Conservation (phyloP, 768 basidiomycete species). For the Scleroderma citrinum region DNA sequence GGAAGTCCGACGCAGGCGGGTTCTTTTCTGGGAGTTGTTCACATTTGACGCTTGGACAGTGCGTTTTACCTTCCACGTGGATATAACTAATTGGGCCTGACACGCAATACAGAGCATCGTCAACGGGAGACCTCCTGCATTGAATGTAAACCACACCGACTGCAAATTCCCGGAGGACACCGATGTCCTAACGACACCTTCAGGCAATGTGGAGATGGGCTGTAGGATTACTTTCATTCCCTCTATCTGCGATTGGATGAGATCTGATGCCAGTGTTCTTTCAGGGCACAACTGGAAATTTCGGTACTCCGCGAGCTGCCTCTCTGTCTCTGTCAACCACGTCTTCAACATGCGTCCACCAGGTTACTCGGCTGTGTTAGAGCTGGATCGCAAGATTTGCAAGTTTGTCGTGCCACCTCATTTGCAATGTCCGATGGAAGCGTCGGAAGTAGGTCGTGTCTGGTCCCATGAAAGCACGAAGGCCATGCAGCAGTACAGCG, state of each 20-base stretch:
- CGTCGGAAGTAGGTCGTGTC: conserved; percentile 14
- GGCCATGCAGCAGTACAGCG: conserved; percentile 37
- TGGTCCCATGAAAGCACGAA: conserved; percentile 12
- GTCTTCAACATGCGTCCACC: conserved; percentile 40
- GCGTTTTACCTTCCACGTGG: conserved; percentile 11
- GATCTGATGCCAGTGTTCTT: conserved; percentile 12
- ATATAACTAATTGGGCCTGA: background rate
- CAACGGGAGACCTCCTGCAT: conserved; percentile 44
- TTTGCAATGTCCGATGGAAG: conserved; percentile 34
- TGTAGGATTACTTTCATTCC: conserved; percentile 30
- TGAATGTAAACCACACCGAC: conserved; percentile 43
- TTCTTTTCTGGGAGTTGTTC: conserved; percentile 50
- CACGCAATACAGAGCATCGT: conserved; percentile 34
- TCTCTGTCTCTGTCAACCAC: conserved; percentile 39
- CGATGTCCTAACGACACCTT: conserved; percentile 24
- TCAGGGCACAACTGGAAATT: conserved; percentile 42
- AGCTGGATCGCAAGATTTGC: conserved; percentile 55
- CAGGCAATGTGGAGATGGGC: conserved; percentile 34
- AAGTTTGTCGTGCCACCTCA: conserved; percentile 48
- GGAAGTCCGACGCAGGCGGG: conserved; percentile 41
- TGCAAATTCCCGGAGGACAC: conserved; percentile 47
- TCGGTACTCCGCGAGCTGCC: conserved; percentile 39
- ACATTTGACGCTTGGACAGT: conserved; percentile 47
- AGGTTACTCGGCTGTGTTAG: conserved; percentile 45
- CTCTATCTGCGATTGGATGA: background rate